phyloP scores from a whole-genome alignment of 306 rosid species.

The Elaeagnus macrophylla region DNA sequence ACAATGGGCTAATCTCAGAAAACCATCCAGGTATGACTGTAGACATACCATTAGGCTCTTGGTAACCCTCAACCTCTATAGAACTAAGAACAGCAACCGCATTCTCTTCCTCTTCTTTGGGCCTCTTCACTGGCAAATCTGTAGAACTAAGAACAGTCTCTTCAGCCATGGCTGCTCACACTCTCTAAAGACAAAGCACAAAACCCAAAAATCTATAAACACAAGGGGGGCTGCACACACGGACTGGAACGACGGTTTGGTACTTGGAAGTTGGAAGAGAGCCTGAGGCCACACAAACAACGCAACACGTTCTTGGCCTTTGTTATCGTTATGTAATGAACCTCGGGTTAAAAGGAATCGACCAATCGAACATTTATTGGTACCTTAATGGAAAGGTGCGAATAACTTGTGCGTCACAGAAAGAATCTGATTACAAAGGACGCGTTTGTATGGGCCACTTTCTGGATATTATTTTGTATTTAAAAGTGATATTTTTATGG shows the following conservation, averaged over 20 bases:
- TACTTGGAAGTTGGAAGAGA: neutral
- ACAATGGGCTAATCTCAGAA: slow-evolving; percentile 97
- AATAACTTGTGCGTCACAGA: neutral
- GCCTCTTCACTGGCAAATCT: slow-evolving; percentile 61
- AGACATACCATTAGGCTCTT: slow-evolving; percentile 36
- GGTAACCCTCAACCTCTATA: slow-evolving; percentile 30
- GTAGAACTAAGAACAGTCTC: slow-evolving; percentile 24
- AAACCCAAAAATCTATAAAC: slow-evolving; percentile 11
- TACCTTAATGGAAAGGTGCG: no score
- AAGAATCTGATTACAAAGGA: slow-evolving; percentile 32
- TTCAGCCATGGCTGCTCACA: slow-evolving; percentile 35
- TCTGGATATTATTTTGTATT: no score
- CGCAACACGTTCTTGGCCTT: slow-evolving; percentile 2
- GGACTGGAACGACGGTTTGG: neutral
- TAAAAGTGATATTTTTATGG: no score
- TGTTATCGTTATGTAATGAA: slow-evolving; percentile 17
- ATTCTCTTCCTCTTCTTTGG: slow-evolving; percentile 43
- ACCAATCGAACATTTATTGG: no score
- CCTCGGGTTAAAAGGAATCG: no score
- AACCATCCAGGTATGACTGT: slow-evolving; percentile 94
- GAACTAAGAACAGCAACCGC: slow-evolving; percentile 31
- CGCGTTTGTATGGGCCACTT: neutral
- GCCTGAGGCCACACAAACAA: slow-evolving; percentile 4
- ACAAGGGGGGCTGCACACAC: neutral
- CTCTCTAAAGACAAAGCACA: neutral